These are phyloP conservation scores for Davidsoniella eucalypti DNA, from an alignment of 2,329 filamentous ascomycete genomes.

Conservation along the genomic window DNA sequence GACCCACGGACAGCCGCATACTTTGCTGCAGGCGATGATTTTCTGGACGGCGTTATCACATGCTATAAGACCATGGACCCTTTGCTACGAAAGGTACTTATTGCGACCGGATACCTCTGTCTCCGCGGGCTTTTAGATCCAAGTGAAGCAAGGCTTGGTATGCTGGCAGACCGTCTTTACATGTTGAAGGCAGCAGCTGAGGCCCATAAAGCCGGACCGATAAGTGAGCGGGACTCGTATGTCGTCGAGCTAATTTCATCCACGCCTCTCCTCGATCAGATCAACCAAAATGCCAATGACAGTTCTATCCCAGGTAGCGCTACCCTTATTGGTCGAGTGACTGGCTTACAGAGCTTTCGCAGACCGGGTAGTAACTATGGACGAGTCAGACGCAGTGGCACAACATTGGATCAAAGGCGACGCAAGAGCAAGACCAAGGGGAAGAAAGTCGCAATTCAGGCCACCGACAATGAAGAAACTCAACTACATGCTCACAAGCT, in stretches of 20 bases:
- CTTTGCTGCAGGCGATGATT: constrained; percentile 74
- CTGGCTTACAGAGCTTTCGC: not conserved
- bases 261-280: constrained; percentile 55
- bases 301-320: constrained; percentile 31
- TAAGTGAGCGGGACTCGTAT: constrained; percentile 51
- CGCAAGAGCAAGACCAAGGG: constrained; percentile 46
- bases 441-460: constrained; percentile 31
- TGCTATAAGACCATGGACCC: constrained; percentile 50
- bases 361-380: constrained; percentile 21
- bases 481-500: constrained; percentile 54
- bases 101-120: constrained; percentile 60
- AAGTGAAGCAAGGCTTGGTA: constrained; percentile 51
- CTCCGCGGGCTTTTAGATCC: constrained; percentile 53
- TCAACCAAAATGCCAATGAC: constrained; percentile 32
- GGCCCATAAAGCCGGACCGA: constrained; percentile 37
- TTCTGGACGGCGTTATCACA: constrained; percentile 56
- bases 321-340: not conserved
- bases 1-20: constrained; percentile 41
- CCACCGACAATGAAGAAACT: constrained; percentile 30
- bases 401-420: not conserved
- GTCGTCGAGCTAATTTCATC: constrained; percentile 66
- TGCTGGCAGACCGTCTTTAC: constrained; percentile 71
- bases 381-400: constrained; percentile 18
- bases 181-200: constrained; percentile 58
- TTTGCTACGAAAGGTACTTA: constrained; percentile 47